A percentile compares a stretch with the other conserved stretches of the same genome.
These are phyloP conservation scores for Leccinum disarticulatum DNA, from an alignment of 768 basidiomycete species.

Conservation along the genomic window DNA sequence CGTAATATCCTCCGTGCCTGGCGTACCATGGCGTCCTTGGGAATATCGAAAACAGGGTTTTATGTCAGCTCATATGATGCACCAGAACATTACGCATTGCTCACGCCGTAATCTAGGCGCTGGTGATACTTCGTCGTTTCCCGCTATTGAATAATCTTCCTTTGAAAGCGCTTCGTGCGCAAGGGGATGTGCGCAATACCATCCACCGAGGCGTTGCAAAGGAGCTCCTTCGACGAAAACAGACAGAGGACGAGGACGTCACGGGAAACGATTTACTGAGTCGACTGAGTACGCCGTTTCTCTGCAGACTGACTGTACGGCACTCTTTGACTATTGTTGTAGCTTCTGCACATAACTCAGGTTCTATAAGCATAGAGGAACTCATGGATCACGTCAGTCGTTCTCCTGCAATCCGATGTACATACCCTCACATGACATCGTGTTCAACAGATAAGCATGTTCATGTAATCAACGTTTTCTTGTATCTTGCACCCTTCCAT, in stretches of 20 bases:
- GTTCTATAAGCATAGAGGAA: constrained; percentile 1
- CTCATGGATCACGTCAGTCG: constrained; percentile 9
- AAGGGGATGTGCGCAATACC: constrained; percentile 15
- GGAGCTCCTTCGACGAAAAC: constrained; percentile 12
- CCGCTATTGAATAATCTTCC: constrained; percentile 7
- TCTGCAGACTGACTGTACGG: no score
- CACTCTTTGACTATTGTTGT: not conserved
- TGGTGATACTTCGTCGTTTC: constrained; percentile 6
- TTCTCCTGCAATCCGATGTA: no score
- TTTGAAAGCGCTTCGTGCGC: constrained; percentile 9
- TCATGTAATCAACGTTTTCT: constrained; percentile 5
- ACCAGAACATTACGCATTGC: not conserved
- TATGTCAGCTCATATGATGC: not conserved
- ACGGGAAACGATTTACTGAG: constrained; percentile 8
- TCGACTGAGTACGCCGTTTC: not conserved
- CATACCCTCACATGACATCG: not conserved
- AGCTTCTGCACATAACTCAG: constrained; percentile 7
- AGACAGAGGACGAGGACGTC: not conserved
- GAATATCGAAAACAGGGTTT: constrained; percentile 4
- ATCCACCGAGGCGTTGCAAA: constrained; percentile 12
- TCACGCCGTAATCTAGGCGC: not conserved
- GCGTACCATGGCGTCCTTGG: constrained; percentile 7
- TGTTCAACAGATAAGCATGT: constrained; percentile 11
- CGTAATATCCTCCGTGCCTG: constrained; percentile 5
- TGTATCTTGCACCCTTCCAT: not conserved